Percentiles rank a stretch among this genome's conserved stretches.
Evolutionary conservation across 192 early-diverging fungal species (phyloP).

Genomic region (Neocallimastix lanati): DNA sequence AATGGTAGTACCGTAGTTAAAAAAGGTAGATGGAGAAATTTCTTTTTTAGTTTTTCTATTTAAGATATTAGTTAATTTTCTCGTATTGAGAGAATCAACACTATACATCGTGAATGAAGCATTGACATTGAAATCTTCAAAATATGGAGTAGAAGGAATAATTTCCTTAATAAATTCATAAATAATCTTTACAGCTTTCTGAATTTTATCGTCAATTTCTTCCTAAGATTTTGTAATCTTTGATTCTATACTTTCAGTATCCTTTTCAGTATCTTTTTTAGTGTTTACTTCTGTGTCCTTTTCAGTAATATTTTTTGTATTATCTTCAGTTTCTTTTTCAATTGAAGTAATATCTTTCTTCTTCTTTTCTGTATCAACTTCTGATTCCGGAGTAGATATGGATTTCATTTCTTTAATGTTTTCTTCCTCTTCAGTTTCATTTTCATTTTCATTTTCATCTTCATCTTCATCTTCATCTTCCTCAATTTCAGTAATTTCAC

Average conservation of each 20-base stretch:
- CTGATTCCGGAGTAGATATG: no score
- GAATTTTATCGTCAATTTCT: neutral
- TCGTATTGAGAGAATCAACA: neutral
- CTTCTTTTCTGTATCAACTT: no score
- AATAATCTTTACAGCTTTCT: neutral
- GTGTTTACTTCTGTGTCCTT: no score
- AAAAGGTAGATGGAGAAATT: neutral
- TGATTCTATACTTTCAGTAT: neutral
- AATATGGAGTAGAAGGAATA: neutral
- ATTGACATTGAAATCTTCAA: neutral
- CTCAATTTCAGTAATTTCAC: neutral
- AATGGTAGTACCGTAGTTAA: neutral
- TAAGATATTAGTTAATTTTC: neutral
- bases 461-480: neutral
- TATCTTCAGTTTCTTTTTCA: no score
- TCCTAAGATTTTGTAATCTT: neutral
- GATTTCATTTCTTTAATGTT: no score
- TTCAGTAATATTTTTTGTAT: no score
- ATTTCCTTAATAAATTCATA: neutral
- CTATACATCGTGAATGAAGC: neutral
- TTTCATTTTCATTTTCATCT: neutral
- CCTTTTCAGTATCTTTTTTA: no score
- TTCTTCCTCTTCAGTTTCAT: neutral
- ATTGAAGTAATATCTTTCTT: no score
- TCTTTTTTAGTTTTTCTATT: neutral